Base-by-base conservation (phyloP, 495 filamentous ascomycete genomes). In the Antarctomyces pellizariae region DNA sequence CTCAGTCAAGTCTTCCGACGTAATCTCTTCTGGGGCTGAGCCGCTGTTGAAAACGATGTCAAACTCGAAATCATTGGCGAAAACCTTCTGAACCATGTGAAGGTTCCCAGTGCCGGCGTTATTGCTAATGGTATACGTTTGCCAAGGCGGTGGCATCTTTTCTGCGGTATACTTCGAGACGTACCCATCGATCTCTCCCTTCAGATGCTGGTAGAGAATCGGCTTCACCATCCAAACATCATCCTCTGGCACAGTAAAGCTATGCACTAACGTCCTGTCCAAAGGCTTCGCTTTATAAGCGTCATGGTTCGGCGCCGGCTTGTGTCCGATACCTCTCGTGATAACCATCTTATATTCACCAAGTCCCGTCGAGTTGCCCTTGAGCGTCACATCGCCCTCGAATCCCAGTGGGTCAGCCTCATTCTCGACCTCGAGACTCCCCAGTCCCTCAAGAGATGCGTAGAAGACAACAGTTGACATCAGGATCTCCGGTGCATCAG, bases 51-150 rank as follows among this genome's bases (percentile, higher is more conserved):
- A 95, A 13, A 95, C 58, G 22, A 95, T 56, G 40, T 97, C 86
- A 38, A 97, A 95, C 59, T 86, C 78, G 44, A 95, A 97, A 13
- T 68, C 39, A 1, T 89, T 89, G 42, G 76, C 64, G 44, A 93
- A 97, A 2, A 82, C 61, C 49, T 91, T 95, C 47, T 97, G 84
- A 20, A 95, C 63, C 25, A 89, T 54, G 34, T 97, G 86, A 3
- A 80, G 38, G 40, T 95, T 95, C 8, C 84, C 89, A 11, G 50
- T 25, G 7, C 66, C 67, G 11, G 76, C 68, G 0, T 50, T 41
- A 32, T 89, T 71, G 19, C 53, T 45, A 28, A 95, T 58, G 3
- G 75, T 82, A 45, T 83, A 93, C 1, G 78, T 59, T 46, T 90
- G 78, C 48, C 71, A 73, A 2, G 83, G 74, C 4, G 84, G 86